Conservation (phyloP, 2,329 filamentous ascomycete genomes). For the Colletotrichum chlorophyti region DNA sequence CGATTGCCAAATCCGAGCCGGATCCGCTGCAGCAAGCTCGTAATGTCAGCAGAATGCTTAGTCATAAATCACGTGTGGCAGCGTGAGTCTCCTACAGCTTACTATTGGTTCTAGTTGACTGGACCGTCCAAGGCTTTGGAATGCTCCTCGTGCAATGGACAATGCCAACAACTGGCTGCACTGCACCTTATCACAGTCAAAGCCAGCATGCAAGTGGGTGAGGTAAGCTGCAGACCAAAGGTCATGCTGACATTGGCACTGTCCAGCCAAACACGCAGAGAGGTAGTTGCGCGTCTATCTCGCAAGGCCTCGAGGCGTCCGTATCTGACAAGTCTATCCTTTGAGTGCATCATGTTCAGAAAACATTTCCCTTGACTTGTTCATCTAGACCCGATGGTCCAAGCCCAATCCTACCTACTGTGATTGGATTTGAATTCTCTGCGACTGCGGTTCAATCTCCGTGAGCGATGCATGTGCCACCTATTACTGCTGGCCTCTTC, state of each 20-base stretch:
- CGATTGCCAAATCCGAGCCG: not conserved
- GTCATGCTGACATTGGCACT: too few relatives aligned
- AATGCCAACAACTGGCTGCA: not conserved
- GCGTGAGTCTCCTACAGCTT: too few relatives aligned
- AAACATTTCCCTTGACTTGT: not conserved
- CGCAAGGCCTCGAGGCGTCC: too few relatives aligned
- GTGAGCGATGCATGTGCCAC: not conserved
- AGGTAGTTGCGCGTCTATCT: too few relatives aligned
- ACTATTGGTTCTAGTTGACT: not conserved
- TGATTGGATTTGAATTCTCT: not conserved
- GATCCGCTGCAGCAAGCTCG: not conserved
- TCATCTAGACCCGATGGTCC: not conserved
- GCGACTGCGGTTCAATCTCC: not conserved
- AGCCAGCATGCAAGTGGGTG: not conserved
- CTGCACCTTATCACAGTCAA: too few relatives aligned
- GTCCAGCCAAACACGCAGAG: too few relatives aligned
- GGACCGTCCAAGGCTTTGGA: constrained; percentile 1
- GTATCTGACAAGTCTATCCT: too few relatives aligned
- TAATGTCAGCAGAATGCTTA: too few relatives aligned
- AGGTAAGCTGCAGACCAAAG: not conserved
- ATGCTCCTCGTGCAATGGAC: constrained; percentile 10
- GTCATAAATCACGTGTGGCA: too few relatives aligned
- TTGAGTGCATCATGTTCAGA: too few relatives aligned
- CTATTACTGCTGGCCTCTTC: not conserved
- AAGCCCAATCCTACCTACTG: not conserved